Base-by-base conservation (phyloP, 495 filamentous ascomycete species). In the Tuber magnatum region DNA sequence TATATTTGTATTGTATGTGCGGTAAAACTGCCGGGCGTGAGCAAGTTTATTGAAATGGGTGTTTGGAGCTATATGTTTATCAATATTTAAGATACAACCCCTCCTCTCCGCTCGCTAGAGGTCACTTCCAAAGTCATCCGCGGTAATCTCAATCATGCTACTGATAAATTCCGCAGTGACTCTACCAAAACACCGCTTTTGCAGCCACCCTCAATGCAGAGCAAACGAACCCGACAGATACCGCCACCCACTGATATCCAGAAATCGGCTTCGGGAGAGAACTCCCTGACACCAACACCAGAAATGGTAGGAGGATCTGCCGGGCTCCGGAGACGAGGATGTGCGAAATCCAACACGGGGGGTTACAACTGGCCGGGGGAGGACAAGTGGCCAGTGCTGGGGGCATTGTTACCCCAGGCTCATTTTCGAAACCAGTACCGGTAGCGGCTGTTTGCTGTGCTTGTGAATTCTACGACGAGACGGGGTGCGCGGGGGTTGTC, bases 391-490 rank as follows among this genome's bases (percentile, higher is more conserved):
- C 75, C 73, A 3, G 38, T 79, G 14, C 83, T 89, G 3, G n/a
- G 42, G 87, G 88, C 76, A 56, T 74, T 7, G 80, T 86, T 14
- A 81, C 88, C 1, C 85, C 81, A 16, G 87, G 86, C 9, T 81
- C 83, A 7, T 83, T 90, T 2, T 83, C 88, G 51, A 84, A 86
- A 73, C 87, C 86, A 0, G 80, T 86, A 1, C 88, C 88, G 32
- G 81, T 86, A 1, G 88, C 85, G 2, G 83, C 86, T 1, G 85
- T 85, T 10, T 90, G 88, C 74, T 89, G 89, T 69, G 84, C 83
- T 12, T 85, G 84, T 51, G 82, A 84, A 0, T 76, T 83, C 20
- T 87, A 87, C 71, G 83, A 88, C 76, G 80, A 81, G 3, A 78
- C 80, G 0, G 80, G 83, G 69, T 90, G 88, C 28, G 76, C 71